These are phyloP conservation scores for Margaritispora aquatica DNA, from an alignment of 495 filamentous ascomycete species.

Conservation along the genomic window DNA sequence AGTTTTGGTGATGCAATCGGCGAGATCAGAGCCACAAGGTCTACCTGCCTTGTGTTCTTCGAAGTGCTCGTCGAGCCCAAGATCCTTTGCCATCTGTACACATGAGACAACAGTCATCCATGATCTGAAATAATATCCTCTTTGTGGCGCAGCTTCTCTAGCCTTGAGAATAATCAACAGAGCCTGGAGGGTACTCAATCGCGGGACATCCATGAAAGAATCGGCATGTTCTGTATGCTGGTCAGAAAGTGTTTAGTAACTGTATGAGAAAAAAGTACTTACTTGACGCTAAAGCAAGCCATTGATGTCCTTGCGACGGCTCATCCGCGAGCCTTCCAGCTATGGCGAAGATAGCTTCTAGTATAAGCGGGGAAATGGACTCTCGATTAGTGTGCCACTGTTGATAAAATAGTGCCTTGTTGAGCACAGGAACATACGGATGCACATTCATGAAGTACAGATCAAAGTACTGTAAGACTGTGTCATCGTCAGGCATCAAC, in stretches of 20 bases:
- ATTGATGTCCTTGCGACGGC: conserved; percentile 79
- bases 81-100: conserved; percentile 87
- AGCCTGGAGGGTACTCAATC: conserved; percentile 91
- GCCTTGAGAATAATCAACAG: conserved; percentile 86
- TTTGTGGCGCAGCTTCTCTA: conserved; percentile 81
- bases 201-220: conserved; percentile 91
- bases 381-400: conserved; percentile 86
- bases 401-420: conserved; percentile 76
- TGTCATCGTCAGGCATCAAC: conserved; percentile 86
- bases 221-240: conserved; percentile 69
- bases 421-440: conserved; percentile 92
- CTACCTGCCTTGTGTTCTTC: conserved; percentile 66
- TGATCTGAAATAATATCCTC: conserved; percentile 94
- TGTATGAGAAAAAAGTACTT: conserved; percentile 30
- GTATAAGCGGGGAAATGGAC: conserved; percentile 82
- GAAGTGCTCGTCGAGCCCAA: conserved; percentile 85
- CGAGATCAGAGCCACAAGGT: conserved; percentile 56
- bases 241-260: background rate
- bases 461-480: conserved; percentile 79
- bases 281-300: conserved; percentile 92
- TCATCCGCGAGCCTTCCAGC: conserved; percentile 77
- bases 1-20: conserved; percentile 78
- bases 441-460: conserved; percentile 92
- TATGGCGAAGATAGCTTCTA: conserved; percentile 96
- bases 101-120: conserved; percentile 96